These are phyloP conservation scores for Agroathelia rolfsii DNA, from an alignment of 1,284 basidiomycete species.

Conservation along the genomic window DNA sequence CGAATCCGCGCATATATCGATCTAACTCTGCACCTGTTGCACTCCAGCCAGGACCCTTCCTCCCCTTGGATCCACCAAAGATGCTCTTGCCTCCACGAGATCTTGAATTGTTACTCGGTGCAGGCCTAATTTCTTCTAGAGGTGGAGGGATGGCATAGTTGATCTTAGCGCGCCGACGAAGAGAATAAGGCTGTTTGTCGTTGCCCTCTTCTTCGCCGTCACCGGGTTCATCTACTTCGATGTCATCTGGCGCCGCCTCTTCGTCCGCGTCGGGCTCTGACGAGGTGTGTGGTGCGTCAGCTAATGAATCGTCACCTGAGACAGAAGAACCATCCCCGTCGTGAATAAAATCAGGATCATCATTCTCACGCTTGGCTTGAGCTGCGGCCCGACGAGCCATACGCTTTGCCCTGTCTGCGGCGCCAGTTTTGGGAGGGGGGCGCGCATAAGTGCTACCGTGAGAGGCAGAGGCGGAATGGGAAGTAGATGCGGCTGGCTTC, in stretches of 20 bases:
- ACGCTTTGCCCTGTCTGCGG: constrained; percentile 3
- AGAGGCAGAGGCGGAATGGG: too few relatives aligned
- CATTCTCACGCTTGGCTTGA: constrained; percentile 26
- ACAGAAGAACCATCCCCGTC: constrained; percentile 40
- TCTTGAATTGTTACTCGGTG: constrained; percentile 25
- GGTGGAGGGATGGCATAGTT: constrained; percentile 74
- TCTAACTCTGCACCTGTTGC: constrained; percentile 65
- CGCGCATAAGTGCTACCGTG: constrained; percentile 16
- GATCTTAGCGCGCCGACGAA: constrained; percentile 54
- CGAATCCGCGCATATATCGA: constrained; percentile 67
- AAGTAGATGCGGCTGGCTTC: too few relatives aligned
- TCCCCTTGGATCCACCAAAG: constrained; percentile 26
- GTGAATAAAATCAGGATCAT: constrained; percentile 46
- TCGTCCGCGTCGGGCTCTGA: constrained; percentile 35
- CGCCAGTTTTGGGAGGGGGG: constrained; percentile 15
- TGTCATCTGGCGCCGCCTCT: too few relatives aligned
- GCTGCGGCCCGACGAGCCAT: constrained; percentile 10
- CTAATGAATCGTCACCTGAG: constrained; percentile 48
- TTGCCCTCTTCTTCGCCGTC: constrained; percentile 35
- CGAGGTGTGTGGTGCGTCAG: constrained; percentile 40
- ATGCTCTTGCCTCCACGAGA: constrained; percentile 21
- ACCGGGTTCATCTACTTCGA: constrained; percentile 37
- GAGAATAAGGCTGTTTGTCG: constrained; percentile 54
- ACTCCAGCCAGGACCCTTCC: constrained; percentile 60
- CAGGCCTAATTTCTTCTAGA: constrained; percentile 54